These are phyloP conservation scores for Clarireedia monteithiana DNA, from an alignment of 2,329 filamentous ascomycete genomes.

Conservation along the genomic window DNA sequence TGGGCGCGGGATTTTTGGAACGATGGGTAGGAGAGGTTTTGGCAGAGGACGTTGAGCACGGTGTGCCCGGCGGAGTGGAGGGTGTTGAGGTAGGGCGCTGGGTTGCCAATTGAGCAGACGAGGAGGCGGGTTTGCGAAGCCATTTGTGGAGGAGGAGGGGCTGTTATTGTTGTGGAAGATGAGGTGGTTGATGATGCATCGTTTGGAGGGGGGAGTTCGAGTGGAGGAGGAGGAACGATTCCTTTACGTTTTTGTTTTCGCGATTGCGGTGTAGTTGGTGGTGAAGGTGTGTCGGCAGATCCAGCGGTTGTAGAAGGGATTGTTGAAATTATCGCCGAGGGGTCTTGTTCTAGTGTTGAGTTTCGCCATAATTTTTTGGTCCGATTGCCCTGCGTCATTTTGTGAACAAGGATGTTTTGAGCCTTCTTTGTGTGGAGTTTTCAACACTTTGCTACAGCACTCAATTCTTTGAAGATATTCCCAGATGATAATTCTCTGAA, in stretches of 20 bases:
- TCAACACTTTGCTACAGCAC: too few species aligned
- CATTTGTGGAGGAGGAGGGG: conserved; percentile 11
- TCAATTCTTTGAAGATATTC: too few species aligned
- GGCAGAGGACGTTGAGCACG: conserved; percentile 52
- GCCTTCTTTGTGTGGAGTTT: too few species aligned
- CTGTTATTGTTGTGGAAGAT: background rate
- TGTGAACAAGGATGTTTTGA: too few species aligned
- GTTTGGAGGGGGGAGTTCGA: background rate
- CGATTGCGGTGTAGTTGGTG: background rate
- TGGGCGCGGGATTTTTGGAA: conserved; percentile 40
- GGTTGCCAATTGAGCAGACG: conserved; percentile 84
- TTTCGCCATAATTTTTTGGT: too few species aligned
- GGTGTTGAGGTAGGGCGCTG: conserved; percentile 63
- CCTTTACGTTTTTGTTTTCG: background rate
- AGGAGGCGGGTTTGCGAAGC: conserved; percentile 48
- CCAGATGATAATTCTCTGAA: too few species aligned
- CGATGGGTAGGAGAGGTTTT: conserved; percentile 31
- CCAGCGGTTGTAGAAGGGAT: too few species aligned
- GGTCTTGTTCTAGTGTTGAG: too few species aligned
- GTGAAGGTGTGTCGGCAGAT: background rate
- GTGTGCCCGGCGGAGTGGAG: conserved; percentile 85
- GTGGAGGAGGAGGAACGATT: background rate
- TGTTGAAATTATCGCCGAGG: background rate
- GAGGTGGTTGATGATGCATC: background rate
- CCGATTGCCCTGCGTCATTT: too few species aligned